Conservation (phyloP, 495 filamentous ascomycete genomes). For the Chlorociboria aeruginascens region DNA sequence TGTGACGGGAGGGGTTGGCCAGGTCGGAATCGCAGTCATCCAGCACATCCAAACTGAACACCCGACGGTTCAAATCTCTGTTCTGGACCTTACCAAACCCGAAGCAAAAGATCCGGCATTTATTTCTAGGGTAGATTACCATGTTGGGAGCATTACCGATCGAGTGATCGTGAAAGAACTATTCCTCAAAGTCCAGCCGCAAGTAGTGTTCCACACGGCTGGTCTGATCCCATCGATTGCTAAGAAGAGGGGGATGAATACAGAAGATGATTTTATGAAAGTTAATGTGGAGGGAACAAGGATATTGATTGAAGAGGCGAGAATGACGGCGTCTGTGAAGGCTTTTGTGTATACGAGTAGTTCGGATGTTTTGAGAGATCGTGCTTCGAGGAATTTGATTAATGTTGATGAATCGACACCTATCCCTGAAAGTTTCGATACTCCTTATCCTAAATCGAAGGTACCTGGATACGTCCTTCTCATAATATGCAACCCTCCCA, state of each 20-base stretch:
- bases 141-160: too few relatives aligned
- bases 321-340: constrained; percentile 47
- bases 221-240: neutral
- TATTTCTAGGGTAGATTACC: too few relatives aligned
- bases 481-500: constrained; percentile 40
- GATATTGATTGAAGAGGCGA: constrained; percentile 47
- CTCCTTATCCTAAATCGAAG: constrained; percentile 59
- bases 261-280: neutral
- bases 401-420: constrained; percentile 62
- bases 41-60: too few relatives aligned
- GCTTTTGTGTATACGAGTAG: constrained; percentile 70
- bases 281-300: constrained; percentile 58
- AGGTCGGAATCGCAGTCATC: too few relatives aligned
- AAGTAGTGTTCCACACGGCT: constrained; percentile 6
- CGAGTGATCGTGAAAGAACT: neutral
- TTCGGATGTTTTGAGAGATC: constrained; percentile 49
- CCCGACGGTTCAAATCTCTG: too few relatives aligned
- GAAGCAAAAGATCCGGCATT: too few relatives aligned
- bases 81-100: too few relatives aligned
- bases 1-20: too few relatives aligned
- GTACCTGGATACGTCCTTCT: constrained; percentile 19
- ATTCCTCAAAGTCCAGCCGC: neutral
- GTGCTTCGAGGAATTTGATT: constrained; percentile 47
- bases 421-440: constrained; percentile 41
- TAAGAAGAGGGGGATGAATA: neutral